phyloP scores from a whole-genome alignment of 2,329 filamentous ascomycete genomes.

The Orbilia quercus region DNA sequence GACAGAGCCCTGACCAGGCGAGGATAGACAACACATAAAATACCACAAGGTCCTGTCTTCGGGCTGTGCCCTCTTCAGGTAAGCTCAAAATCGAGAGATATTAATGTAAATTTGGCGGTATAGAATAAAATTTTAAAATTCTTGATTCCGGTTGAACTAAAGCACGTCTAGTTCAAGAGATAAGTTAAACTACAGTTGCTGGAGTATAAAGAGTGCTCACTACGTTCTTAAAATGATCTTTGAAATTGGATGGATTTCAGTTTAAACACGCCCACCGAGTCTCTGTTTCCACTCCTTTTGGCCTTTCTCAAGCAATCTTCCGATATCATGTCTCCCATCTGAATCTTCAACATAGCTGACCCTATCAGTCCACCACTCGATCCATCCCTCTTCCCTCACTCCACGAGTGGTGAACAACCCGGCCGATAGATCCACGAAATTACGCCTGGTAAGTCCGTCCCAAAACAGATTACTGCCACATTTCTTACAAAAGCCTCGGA shows the following conservation, averaged over 20 bases:
- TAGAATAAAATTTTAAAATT: too few species aligned
- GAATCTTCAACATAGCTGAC: conserved; percentile 72
- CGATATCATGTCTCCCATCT: conserved; percentile 28
- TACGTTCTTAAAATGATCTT: too few species aligned
- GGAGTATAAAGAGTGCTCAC: too few species aligned
- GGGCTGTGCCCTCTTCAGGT: too few species aligned
- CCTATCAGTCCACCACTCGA: conserved; percentile 72
- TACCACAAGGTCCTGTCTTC: too few species aligned
- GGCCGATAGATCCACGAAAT: conserved; percentile 73
- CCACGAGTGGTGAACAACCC: conserved; percentile 70
- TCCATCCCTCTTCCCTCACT: conserved; percentile 69
- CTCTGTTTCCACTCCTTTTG: conserved; percentile 27
- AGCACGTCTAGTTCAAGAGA: too few species aligned
- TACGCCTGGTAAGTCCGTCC: conserved; percentile 68
- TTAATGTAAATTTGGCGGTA: too few species aligned
- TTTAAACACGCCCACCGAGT: conserved; percentile 18
- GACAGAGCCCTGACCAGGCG: too few species aligned
- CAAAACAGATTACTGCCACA: conserved; percentile 76
- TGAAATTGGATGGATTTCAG: too few species aligned
- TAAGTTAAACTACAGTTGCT: too few species aligned
- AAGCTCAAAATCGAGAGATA: neutral
- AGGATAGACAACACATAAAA: too few species aligned
- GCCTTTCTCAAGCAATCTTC: conserved; percentile 15
- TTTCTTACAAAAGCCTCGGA: conserved; percentile 71
- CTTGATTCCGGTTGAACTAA: too few species aligned